Evolutionary conservation across 2,329 filamentous ascomycete species (phyloP), one percentile per base, ranked within the genome.

Genomic region (Curvularia eragrostidis): DNA sequence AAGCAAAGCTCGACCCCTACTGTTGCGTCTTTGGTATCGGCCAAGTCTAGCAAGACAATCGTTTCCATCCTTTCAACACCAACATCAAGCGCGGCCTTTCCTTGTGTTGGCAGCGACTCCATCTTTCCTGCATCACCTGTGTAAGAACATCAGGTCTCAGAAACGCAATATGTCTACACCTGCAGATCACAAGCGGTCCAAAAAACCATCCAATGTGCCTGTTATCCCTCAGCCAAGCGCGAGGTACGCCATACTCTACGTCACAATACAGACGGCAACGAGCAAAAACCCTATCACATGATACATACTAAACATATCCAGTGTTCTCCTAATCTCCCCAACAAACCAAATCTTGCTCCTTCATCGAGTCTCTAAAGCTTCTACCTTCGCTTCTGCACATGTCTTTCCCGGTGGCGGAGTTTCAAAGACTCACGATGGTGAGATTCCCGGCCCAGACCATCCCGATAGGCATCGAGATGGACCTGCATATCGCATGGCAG

Each of bases 401-500:
- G 95, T 99, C 59, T 99, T 99, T 66, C 94, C 95, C 0, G 95
- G 95, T 32, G 95, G 95, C 5, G 93, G 93, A 68, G 83, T 97
- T 21, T 89, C 92, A 12, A 77, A 85, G 0, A 85, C 85, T 19
- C 91, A 97, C 69, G 94, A 98, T 67, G 93, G 91, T 30, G 67
- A 75, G 19, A 79, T 83, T 12, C 82, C 86, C 0, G 76, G 77
- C 0, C 71, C 77, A 0, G 82, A 82, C 15, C 81, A 86, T 26
- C 76, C 80, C 0, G 79, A 77, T 9, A 80, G 89, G 12, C 93
- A 97, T 68, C 75, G 81, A 10, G 93, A 97, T 73, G 87, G 87
- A 0, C 79, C 81, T 0, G 84, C 87, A 3, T 97, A 97, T 72
- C 83, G 93, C n/a, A 78, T 91, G 34, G 93, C 89, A 5, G 95